Conservation (phyloP, 2,329 filamentous ascomycete genomes). For the Talaromyces atroroseus region DNA sequence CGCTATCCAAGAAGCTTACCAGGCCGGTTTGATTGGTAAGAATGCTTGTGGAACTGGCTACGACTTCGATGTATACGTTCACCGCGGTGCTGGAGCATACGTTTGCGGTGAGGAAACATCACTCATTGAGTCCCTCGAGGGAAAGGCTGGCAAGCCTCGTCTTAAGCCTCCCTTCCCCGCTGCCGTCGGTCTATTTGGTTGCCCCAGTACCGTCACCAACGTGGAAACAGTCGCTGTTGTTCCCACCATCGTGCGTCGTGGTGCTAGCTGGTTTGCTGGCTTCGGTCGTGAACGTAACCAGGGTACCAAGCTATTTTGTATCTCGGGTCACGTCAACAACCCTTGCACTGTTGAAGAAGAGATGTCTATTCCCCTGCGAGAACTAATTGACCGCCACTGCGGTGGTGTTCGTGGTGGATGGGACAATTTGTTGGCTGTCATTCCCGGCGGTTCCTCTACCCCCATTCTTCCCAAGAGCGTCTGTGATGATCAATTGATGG, state of each 20-base stretch:
- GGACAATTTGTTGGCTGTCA: constrained; percentile 94
- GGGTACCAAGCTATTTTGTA: constrained; percentile 96
- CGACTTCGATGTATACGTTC: constrained; percentile 94
- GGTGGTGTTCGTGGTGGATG: constrained; percentile 93
- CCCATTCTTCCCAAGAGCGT: constrained; percentile 85
- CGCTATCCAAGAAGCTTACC: constrained; percentile 96
- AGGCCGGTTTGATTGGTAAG: constrained; percentile 91
- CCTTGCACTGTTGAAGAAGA: constrained; percentile 97
- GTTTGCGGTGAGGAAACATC: constrained; percentile 98
- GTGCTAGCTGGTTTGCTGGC: constrained; percentile 83
- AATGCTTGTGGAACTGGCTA: constrained; percentile 96
- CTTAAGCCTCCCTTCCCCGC: constrained; percentile 98
- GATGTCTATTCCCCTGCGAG: constrained; percentile 94
- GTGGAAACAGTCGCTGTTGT: constrained; percentile 95
- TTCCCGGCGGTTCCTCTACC: constrained; percentile 93
- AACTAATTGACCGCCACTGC: constrained; percentile 97
- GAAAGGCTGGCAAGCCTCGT: constrained; percentile 96
- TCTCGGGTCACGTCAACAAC: constrained; percentile 98
- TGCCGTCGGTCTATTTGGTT: constrained; percentile 94
- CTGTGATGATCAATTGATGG: constrained; percentile 96
- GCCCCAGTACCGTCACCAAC: constrained; percentile 95
- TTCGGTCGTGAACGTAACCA: constrained; percentile 96
- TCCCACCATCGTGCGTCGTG: constrained; percentile 90
- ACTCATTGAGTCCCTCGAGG: constrained; percentile 94
- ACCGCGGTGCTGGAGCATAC: constrained; percentile 95